These are phyloP conservation scores for Aegle marmelos DNA, from an alignment of 345 rosid genomes.

Conservation along the genomic window DNA sequence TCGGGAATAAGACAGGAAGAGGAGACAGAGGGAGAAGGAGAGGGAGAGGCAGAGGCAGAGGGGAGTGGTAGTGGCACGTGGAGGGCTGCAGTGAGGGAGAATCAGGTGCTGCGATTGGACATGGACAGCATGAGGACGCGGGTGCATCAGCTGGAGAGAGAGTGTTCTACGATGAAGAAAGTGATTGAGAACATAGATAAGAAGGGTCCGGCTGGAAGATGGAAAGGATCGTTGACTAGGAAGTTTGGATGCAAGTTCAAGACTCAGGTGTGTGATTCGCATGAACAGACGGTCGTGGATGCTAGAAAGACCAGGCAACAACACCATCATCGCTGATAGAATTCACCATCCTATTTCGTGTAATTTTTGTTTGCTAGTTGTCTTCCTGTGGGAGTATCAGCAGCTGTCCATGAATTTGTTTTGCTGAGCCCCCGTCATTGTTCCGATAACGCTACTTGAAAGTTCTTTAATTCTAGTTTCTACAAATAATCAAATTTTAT, in stretches of 20 bases:
- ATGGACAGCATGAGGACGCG: conserved; percentile 99
- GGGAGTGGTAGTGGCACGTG: conserved; percentile 40
- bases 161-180: conserved; percentile 84
- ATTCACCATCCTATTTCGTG: not conserved
- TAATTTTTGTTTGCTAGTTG: not conserved
- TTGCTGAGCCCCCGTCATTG: not conserved
- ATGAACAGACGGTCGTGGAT: conserved; percentile 61
- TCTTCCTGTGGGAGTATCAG: not conserved
- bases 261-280: conserved; percentile 94
- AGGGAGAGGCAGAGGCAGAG: conserved; percentile 25
- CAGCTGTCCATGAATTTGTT: not conserved
- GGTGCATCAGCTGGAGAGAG: conserved; percentile 79
- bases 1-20: conserved; percentile 32
- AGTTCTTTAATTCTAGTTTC: not conserved
- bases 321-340: conserved; percentile 31
- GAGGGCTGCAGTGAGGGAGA: conserved; percentile 82
- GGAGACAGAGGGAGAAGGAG: conserved; percentile 31
- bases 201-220: conserved; percentile 36
- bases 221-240: conserved; percentile 53
- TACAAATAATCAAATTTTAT: not conserved
- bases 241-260: conserved; percentile 88
- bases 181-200: conserved; percentile 75
- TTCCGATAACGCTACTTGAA: not conserved
- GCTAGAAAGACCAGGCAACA: conserved; percentile 44
- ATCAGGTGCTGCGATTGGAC: conserved; percentile 89